Percentiles rank a stretch among this genome's conserved stretches.
These are phyloP conservation scores for Pythium aphanidermatum DNA, from an alignment of 352 stramenopile species.

Conservation along the genomic window DNA sequence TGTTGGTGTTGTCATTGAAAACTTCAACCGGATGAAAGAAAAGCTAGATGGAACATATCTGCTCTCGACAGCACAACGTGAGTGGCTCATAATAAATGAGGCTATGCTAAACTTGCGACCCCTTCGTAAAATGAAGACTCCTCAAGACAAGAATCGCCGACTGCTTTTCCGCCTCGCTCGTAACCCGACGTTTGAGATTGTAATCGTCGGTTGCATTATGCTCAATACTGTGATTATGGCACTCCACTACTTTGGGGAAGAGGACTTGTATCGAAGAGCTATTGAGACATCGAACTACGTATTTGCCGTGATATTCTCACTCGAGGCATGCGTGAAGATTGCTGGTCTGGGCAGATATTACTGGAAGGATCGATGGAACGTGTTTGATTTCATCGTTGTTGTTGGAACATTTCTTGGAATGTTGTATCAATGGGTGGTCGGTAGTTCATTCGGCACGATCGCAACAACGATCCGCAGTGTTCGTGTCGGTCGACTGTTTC, in stretches of 20 bases:
- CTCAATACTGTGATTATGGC: conserved; percentile 86
- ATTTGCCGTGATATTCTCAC: conserved; percentile 79
- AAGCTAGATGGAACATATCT: conserved; percentile 54
- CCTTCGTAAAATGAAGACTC: conserved; percentile 32
- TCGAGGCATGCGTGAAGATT: conserved; percentile 84
- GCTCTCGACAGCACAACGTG: conserved; percentile 64
- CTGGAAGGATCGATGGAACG: conserved; percentile 76
- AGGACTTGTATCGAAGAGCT: conserved; percentile 39
- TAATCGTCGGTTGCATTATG: conserved; percentile 80
- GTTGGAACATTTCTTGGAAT: conserved; percentile 44
- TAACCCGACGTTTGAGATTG: conserved; percentile 60
- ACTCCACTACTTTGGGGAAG: conserved; percentile 81
- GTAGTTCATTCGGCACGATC: conserved; percentile 36
- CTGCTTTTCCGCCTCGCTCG: conserved; percentile 33
- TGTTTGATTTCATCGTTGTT: conserved; percentile 77
- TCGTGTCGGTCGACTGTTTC: conserved; percentile 68
- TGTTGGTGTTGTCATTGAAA: conserved; percentile 92
- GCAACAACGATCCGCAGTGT: conserved; percentile 77
- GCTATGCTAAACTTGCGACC: conserved; percentile 43
- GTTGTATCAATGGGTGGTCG: conserved; percentile 38
- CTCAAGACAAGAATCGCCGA: conserved; percentile 32
- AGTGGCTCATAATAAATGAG: conserved; percentile 68
- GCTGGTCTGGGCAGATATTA: conserved; percentile 70
- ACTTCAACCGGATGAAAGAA: conserved; percentile 84
- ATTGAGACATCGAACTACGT: conserved; percentile 74